A percentile compares a stretch with the other conserved stretches of the same genome.
phyloP scores from a whole-genome alignment of 805 yeast species.

The Starmerella cellae region DNA sequence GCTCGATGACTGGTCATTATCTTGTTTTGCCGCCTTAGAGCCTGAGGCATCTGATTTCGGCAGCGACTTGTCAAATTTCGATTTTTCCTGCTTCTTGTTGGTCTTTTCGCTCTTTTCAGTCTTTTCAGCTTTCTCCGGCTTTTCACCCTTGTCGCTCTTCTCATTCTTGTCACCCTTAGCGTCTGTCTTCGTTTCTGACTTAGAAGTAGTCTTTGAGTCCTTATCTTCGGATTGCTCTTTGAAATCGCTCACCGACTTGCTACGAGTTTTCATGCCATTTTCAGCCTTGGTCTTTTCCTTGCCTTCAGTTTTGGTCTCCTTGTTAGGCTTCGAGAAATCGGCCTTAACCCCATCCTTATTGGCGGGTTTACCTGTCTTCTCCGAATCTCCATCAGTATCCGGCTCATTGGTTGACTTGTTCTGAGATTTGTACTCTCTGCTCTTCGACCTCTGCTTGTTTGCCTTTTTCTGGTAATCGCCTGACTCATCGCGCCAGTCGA shows the following conservation, averaged over 20 bases:
- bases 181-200: not conserved
- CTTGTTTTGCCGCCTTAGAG: too few species aligned
- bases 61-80: too few species aligned
- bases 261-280: not conserved
- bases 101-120: too few species aligned
- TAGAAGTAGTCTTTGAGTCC: not conserved
- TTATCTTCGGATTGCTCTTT: not conserved
- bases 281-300: not conserved
- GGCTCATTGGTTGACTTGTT: not conserved
- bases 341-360: too few species aligned
- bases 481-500: too few species aligned
- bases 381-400: not conserved
- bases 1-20: not conserved
- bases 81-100: too few species aligned
- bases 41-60: too few species aligned
- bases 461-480: not conserved
- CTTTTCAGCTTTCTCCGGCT: not conserved
- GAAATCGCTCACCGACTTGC: too few species aligned
- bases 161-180: conserved; percentile 1
- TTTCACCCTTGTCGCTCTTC: too few species aligned
- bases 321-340: too few species aligned
- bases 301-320: not conserved
- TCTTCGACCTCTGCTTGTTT: not conserved
- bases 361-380: too few species aligned
- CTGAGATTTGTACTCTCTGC: not conserved